These are phyloP conservation scores for Lentinula sp. DNA, from an alignment of 768 basidiomycete species.

Conservation along the genomic window DNA sequence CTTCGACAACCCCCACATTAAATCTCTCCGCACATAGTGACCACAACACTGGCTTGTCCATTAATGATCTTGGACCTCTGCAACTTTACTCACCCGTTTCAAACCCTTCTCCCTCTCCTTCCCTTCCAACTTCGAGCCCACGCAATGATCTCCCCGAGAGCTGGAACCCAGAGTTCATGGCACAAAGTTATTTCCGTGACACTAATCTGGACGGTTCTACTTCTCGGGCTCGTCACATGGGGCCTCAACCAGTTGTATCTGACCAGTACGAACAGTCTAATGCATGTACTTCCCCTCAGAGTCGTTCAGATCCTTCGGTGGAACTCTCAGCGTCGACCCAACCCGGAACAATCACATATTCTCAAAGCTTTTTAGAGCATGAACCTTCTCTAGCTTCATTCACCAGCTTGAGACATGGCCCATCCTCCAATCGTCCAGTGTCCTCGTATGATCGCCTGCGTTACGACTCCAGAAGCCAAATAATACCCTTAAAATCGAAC, in stretches of 20 bases:
- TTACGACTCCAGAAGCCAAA: not conserved
- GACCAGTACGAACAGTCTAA: not conserved
- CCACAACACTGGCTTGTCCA: not conserved
- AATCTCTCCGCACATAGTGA: not conserved
- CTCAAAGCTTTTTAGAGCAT: not conserved
- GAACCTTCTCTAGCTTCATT: not conserved
- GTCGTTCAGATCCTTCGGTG: not conserved
- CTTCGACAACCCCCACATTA: not conserved
- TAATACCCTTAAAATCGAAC: not conserved
- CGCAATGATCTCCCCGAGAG: not conserved
- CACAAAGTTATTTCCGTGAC: not conserved
- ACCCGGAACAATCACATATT: not conserved
- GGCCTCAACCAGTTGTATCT: not conserved
- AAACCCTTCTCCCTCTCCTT: not conserved
- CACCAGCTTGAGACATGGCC: not conserved
- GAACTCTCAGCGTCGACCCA: not conserved
- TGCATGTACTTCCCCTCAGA: too few species aligned
- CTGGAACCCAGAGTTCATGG: not conserved
- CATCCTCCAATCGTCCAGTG: not conserved
- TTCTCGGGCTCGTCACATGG: not conserved
- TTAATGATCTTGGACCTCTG: not conserved
- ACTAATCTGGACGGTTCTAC: not conserved
- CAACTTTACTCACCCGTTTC: constrained; percentile 2
- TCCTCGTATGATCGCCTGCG: not conserved
- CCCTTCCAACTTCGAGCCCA: not conserved